These are phyloP conservation scores for Geosiphon pyriformis DNA, from an alignment of 192 early-diverging fungal species.

Conservation along the genomic window DNA sequence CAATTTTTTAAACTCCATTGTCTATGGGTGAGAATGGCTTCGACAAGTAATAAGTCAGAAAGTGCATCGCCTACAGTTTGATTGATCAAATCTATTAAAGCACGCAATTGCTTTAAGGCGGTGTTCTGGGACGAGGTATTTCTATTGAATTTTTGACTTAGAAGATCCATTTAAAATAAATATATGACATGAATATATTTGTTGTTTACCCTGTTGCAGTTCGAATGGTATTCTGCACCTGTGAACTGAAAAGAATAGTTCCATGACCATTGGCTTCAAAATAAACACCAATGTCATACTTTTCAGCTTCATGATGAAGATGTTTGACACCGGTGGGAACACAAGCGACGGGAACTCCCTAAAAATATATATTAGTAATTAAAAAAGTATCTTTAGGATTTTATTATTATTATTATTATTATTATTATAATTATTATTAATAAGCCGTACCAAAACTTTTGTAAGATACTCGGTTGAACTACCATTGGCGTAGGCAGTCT, in stretches of 20 bases:
- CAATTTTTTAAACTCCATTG: conserved; percentile 80
- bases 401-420: conserved; percentile 6
- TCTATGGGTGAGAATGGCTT: conserved; percentile 81
- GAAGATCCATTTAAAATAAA: neutral
- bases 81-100: conserved; percentile 93
- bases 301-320: conserved; percentile 96
- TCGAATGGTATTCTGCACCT: conserved; percentile 71
- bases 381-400: neutral
- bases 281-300: conserved; percentile 98
- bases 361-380: conserved; percentile 21
- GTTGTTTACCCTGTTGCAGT: conserved; percentile 51
- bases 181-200: too few species aligned
- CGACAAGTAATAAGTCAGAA: conserved; percentile 94
- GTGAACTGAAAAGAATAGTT: conserved; percentile 90
- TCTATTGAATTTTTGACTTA: conserved; percentile 29
- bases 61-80: conserved; percentile 98
- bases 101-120: conserved; percentile 74
- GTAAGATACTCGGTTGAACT: conserved; percentile 90
- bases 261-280: conserved; percentile 99
- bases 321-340: conserved; percentile 98
- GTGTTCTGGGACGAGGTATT: conserved; percentile 68
- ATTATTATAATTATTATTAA: neutral
- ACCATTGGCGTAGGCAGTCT: conserved; percentile 99
- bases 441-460: conserved; percentile 66
- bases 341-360: conserved; percentile 91